Evolutionary conservation across 148 eudicot species (phyloP).

Genomic region (Vaccinium myrtillus): DNA sequence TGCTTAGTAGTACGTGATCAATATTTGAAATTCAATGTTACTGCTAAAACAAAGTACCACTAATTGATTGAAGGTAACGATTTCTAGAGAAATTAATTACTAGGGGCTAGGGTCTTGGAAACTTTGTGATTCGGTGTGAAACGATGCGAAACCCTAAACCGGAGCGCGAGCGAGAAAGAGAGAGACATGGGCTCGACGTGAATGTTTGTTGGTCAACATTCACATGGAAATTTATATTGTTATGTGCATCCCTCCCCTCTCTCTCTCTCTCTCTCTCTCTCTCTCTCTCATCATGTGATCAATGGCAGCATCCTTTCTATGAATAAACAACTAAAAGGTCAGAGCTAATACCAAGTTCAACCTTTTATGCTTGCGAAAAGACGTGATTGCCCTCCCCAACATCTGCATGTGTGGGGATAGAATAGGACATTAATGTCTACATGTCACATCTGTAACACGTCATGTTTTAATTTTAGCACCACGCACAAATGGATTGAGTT

Average conservation of each 20-base stretch:
- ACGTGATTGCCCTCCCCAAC: not conserved
- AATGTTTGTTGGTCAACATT: slow-evolving; percentile 87
- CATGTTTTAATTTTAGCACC: not conserved
- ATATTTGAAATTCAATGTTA: not conserved
- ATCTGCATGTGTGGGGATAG: slow-evolving; percentile 12
- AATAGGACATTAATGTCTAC: slow-evolving; percentile 29
- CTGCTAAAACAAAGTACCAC: not conserved
- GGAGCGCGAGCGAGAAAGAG: slow-evolving; percentile 26
- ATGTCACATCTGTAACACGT: not conserved
- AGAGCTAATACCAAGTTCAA: slow-evolving; percentile 8
- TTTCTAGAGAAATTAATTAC: slow-evolving; percentile 18
- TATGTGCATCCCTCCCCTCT: slow-evolving; percentile 13
- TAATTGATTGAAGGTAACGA: slow-evolving; percentile 17
- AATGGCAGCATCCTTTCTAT: slow-evolving; percentile 4
- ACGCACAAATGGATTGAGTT: not conserved
- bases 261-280: slow-evolving; percentile 13
- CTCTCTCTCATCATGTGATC: slow-evolving; percentile 32
- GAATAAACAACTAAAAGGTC: slow-evolving; percentile 8
- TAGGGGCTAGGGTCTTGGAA: slow-evolving; percentile 31
- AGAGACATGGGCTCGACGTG: slow-evolving; percentile 58
- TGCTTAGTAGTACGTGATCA: not conserved
- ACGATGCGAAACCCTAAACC: slow-evolving; percentile 31
- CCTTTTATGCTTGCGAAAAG: not conserved
- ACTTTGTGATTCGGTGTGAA: slow-evolving; percentile 16
- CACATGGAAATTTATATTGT: slow-evolving; percentile 45